Conservation (phyloP, 1,284 basidiomycete species). For the Filobasidium uniguttulatum region DNA sequence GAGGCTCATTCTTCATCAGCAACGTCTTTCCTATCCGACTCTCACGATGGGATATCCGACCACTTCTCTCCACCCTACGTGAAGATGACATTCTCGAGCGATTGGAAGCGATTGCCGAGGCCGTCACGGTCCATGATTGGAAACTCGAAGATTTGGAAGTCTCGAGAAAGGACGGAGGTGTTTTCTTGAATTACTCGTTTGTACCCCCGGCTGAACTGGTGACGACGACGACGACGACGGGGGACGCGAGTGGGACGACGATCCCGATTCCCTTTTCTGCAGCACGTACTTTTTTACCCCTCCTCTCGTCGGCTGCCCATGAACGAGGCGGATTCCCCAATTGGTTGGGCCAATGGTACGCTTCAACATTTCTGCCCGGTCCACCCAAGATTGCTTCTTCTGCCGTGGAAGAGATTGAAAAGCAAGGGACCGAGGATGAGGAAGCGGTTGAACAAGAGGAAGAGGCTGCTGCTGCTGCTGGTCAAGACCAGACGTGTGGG, state of each 20-base stretch:
- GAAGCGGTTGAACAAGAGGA: neutral
- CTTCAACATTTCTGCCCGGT: conserved; percentile 15
- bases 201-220: conserved; percentile 20
- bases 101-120: conserved; percentile 25
- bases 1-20: conserved; percentile 32
- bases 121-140: conserved; percentile 28
- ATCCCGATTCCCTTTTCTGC: conserved; percentile 20
- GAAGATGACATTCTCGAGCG: conserved; percentile 33
- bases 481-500: conserved; percentile 6
- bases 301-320: conserved; percentile 24
- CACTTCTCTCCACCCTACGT: conserved; percentile 22
- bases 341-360: conserved; percentile 34
- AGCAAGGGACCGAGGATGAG: conserved; percentile 32
- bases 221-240: too few species aligned
- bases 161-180: conserved; percentile 41
- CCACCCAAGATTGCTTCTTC: neutral
- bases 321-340: conserved; percentile 31
- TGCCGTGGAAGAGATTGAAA: conserved; percentile 1
- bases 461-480: too few species aligned
- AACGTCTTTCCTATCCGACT: conserved; percentile 35
- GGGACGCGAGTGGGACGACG: conserved; percentile 8
- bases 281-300: conserved; percentile 28
- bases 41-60: conserved; percentile 29
- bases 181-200: conserved; percentile 69
- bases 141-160: conserved; percentile 33